Evolutionary conservation across 106 monocot species (phyloP).

Genomic region (Phalaenopsis aphrodite): DNA sequence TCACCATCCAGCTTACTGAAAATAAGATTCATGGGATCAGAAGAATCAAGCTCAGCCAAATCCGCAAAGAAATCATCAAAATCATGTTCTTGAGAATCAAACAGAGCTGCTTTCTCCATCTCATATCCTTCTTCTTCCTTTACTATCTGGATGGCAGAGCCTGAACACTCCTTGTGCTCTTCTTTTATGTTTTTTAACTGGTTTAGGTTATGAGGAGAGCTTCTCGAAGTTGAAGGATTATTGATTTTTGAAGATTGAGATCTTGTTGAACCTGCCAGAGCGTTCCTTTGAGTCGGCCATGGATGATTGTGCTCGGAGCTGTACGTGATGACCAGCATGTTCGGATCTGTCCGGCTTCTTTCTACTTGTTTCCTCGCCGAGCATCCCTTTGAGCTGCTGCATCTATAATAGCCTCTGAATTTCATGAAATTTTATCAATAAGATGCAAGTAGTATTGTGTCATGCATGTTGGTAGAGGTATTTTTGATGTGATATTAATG

Average conservation of each 20-base stretch:
- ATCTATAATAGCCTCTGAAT: slow-evolving; percentile 93
- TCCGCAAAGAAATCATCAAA: slow-evolving; percentile 1
- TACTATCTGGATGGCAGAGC: neutral
- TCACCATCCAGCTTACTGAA: neutral
- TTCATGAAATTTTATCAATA: neutral
- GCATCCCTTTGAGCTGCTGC: slow-evolving; percentile 97
- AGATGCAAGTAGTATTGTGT: neutral
- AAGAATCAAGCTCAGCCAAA: slow-evolving; percentile 12
- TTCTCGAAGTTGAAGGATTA: slow-evolving; percentile 4
- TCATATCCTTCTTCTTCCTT: slow-evolving; percentile 14
- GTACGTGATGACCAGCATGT: slow-evolving; percentile 95
- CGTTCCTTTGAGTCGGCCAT: slow-evolving; percentile 82
- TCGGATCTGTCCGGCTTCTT: slow-evolving; percentile 81
- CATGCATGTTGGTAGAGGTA: no score
- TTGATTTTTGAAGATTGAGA: slow-evolving; percentile 3
- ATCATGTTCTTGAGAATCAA: slow-evolving; percentile 2
- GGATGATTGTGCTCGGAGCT: slow-evolving; percentile 97
- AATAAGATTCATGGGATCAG: neutral
- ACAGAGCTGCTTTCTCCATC: neutral
- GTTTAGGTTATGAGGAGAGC: neutral
- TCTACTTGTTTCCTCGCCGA: slow-evolving; percentile 97
- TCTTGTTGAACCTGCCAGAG: slow-evolving; percentile 48
- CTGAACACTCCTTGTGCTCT: slow-evolving; percentile 1
- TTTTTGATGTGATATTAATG: no score
- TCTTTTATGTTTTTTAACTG: slow-evolving; percentile 6